Conservation (phyloP, 2,329 filamentous ascomycete genomes). For the Xylariaceae sp. region DNA sequence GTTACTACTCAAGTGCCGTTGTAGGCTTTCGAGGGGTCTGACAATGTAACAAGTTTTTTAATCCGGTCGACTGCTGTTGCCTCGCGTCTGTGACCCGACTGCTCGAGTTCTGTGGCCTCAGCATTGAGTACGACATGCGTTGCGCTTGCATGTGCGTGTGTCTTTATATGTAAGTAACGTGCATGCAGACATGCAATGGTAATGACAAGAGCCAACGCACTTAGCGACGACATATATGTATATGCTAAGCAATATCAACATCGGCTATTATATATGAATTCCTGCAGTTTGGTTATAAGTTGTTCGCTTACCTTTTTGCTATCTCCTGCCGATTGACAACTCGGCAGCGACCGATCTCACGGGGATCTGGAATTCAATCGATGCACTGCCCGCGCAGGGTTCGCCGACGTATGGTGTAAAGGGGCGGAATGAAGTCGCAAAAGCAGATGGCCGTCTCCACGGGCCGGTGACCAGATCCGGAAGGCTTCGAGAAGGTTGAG, state of each 20-base stretch:
- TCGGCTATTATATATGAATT: background rate
- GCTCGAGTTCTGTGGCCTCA: slow-evolving; percentile 1
- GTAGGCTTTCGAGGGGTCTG: background rate
- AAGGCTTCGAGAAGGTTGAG: slow-evolving; percentile 42
- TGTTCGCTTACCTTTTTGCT: slow-evolving; percentile 1
- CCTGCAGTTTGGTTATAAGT: background rate
- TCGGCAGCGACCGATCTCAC: slow-evolving; percentile 26
- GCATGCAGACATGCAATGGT: slow-evolving; percentile 5
- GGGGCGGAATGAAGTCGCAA: slow-evolving; percentile 28
- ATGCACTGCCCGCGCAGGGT: slow-evolving; percentile 10
- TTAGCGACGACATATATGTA: slow-evolving; percentile 9
- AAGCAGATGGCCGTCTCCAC: slow-evolving; percentile 34
- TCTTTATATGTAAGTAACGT: slow-evolving; percentile 3
- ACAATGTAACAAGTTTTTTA: slow-evolving; percentile 3
- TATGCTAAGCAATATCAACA: background rate
- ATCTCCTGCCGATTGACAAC: no score
- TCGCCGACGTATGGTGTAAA: slow-evolving; percentile 21
- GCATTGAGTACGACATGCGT: background rate
- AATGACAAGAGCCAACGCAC: slow-evolving; percentile 9
- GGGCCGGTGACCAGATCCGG: slow-evolving; percentile 37
- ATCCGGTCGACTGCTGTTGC: background rate
- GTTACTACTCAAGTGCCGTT: slow-evolving; percentile 6
- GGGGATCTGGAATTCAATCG: slow-evolving; percentile 19
- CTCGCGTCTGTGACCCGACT: slow-evolving; percentile 6
- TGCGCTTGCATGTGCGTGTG: slow-evolving; percentile 13